These are phyloP conservation scores for Batkoa obscura DNA, from an alignment of 371 early-diverging fungal genomes.

Conservation along the genomic window DNA sequence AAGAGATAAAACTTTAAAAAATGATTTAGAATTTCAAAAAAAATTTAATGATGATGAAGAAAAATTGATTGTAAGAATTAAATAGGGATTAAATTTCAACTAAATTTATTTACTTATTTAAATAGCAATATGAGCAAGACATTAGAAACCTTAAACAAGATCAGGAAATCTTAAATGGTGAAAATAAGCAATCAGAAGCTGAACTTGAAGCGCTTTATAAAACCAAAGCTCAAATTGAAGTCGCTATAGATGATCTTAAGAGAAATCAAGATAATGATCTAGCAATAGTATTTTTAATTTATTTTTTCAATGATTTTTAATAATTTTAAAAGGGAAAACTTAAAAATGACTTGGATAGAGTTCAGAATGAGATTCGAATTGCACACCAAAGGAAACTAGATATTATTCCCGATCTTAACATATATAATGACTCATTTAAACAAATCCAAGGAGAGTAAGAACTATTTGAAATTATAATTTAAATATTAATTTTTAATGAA, in stretches of 20 bases:
- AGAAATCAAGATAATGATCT: conserved; percentile 1
- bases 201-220: conserved; percentile 32
- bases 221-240: conserved; percentile 29
- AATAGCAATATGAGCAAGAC: conserved; percentile 16
- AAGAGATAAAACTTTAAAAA: conserved; percentile 21
- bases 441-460: neutral
- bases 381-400: neutral
- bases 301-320: too few species aligned
- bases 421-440: neutral
- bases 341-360: neutral
- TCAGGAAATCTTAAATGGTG: conserved; percentile 22
- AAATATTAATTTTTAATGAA: neutral
- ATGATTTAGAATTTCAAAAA: conserved; percentile 17
- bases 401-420: neutral
- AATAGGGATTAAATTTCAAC: too few species aligned
- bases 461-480: neutral
- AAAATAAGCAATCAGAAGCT: conserved; percentile 31
- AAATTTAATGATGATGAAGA: conserved; percentile 13
- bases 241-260: conserved; percentile 29
- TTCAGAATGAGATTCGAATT: neutral
- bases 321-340: neutral
- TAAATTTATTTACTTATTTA: too few species aligned
- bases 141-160: conserved; percentile 22
- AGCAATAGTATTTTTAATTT: too few species aligned
- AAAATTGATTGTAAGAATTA: conserved; percentile 14